Base-by-base conservation (phyloP, 768 basidiomycete species). In the Rhizopogon roseolus region DNA sequence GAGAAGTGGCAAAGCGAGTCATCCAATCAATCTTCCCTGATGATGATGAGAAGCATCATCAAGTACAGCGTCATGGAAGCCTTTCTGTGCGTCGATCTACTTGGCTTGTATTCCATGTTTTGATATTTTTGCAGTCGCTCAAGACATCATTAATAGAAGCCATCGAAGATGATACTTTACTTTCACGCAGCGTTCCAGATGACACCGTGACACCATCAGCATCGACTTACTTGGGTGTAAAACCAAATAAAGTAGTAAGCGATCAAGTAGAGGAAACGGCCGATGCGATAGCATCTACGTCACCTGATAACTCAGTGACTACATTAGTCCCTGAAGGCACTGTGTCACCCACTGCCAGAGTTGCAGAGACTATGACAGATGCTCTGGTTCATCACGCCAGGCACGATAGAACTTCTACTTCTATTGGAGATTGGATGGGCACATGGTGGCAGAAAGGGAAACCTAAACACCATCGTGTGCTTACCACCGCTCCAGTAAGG, bases 381-480 rank as follows among this genome's bases (percentile, higher is more conserved):
- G 49, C 56, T 54, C 44, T 53, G 42, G 36, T 27, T 13, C 60
- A 53, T 32, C 54, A 43, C 14, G 44, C 60, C 25, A 71, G 64
- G 49, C 62, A 62, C 3, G 76, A 79, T 19, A 68, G 60, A 51
- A 61, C 70, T 8, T 66, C 65, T 3, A 61, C 70, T 8, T 66
- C 65, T 3, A 60, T 88, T 44, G 82, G 85, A 17, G 84, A 86
- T 45, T 91, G 89, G 89, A 81, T 90, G 77, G 87, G 88, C 0
- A 82, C 80, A 0, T 88, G 81, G 84, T 85, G 87, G 77, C 74
- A 71, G 16, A 84, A 84, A 64, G 76, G 80, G 34, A 80, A 69
- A 58, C 43, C 64, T 36, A 73, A 66, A 53, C 56, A 58, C 16
- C 55, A 60, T n/a, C 62, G 66, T 22, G 53, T 60, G 45, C 16